Conservation (phyloP, 2,329 filamentous ascomycete species). For the Ceratocystis alfenasii region DNA sequence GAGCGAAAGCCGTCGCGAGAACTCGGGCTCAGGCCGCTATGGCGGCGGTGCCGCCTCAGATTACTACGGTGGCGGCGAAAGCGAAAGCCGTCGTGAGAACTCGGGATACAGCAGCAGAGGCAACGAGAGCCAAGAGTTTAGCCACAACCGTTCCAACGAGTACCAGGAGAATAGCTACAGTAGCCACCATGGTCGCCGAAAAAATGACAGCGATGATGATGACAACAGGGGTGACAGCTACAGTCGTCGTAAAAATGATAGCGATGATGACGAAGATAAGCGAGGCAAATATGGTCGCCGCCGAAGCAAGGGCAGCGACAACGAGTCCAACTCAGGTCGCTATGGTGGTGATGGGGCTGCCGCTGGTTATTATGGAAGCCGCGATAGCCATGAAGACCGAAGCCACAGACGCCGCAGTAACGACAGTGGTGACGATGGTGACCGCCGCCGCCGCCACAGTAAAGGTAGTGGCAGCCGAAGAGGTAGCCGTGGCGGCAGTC, state of each 20-base stretch:
- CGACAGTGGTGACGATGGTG: conserved; percentile 24
- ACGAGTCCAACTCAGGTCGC: conserved; percentile 29
- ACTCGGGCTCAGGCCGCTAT: conserved; percentile 29
- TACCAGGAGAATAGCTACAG: conserved; percentile 45
- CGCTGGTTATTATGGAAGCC: conserved; percentile 41
- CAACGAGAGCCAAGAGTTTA: conserved; percentile 48
- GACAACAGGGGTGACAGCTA: conserved; percentile 29
- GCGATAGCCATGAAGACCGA: conserved; percentile 31
- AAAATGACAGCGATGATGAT: conserved; percentile 38
- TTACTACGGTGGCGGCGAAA: conserved; percentile 44
- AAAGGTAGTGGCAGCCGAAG: conserved; percentile 22
- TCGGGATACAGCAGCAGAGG: conserved; percentile 29
- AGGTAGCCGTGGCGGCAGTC: conserved; percentile 26
- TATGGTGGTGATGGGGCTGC: conserved; percentile 33
- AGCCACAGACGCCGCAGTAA: conserved; percentile 25
- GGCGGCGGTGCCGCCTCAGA: conserved; percentile 36
- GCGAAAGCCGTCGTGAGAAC: conserved; percentile 12
- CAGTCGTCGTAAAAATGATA: conserved; percentile 24
- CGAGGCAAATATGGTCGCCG: conserved; percentile 11
- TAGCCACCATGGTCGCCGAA: conserved; percentile 49
- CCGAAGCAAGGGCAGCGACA: conserved; percentile 13
- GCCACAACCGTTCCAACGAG: conserved; percentile 40
- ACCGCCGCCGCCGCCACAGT: conserved; percentile 17
- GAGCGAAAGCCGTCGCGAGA: conserved; percentile 15
- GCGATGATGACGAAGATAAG: conserved; percentile 15